A percentile compares a stretch with the other conserved stretches of the same genome.
Evolutionary conservation across 2,329 filamentous ascomycete species (phyloP).

Genomic region (Blastomyces parvus): DNA sequence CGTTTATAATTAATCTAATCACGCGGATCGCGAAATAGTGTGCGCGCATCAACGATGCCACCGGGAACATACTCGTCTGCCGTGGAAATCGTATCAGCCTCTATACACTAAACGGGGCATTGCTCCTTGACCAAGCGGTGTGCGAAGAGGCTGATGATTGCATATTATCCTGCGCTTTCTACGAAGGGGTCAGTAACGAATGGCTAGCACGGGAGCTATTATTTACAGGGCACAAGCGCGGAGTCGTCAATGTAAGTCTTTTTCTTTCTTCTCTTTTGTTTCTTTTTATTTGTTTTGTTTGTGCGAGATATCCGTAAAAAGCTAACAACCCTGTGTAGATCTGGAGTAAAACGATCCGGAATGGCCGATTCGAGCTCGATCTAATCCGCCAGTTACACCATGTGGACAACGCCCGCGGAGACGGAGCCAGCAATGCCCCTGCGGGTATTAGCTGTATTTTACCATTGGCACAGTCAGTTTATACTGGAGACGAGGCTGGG

Average conservation of each 20-base stretch:
- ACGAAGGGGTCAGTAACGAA: slow-evolving; percentile 82
- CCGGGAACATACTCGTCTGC: slow-evolving; percentile 80
- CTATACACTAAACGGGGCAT: slow-evolving; percentile 78
- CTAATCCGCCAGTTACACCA: slow-evolving; percentile 76
- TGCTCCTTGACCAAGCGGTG: slow-evolving; percentile 72
- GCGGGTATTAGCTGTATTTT: slow-evolving; percentile 78
- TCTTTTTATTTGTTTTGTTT: background rate
- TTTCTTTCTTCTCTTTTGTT: background rate
- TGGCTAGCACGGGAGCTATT: slow-evolving; percentile 81
- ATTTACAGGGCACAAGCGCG: slow-evolving; percentile 78
- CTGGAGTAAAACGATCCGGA: slow-evolving; percentile 48
- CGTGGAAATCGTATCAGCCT: slow-evolving; percentile 64
- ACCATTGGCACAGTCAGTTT: slow-evolving; percentile 72
- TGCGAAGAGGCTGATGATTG: slow-evolving; percentile 64
- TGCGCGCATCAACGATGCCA: slow-evolving; percentile 79
- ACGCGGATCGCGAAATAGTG: slow-evolving; percentile 45
- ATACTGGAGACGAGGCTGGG: slow-evolving; percentile 90
- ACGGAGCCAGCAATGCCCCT: slow-evolving; percentile 40
- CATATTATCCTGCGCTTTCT: slow-evolving; percentile 77
- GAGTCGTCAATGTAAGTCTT: slow-evolving; percentile 61
- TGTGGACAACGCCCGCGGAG: slow-evolving; percentile 56
- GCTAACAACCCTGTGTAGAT: slow-evolving; percentile 30
- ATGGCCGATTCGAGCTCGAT: slow-evolving; percentile 64
- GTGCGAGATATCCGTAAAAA: background rate
- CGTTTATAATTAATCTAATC: background rate